Base-by-base conservation (phyloP, 805 yeast species). In the Blastobotrys terrestris region DNA sequence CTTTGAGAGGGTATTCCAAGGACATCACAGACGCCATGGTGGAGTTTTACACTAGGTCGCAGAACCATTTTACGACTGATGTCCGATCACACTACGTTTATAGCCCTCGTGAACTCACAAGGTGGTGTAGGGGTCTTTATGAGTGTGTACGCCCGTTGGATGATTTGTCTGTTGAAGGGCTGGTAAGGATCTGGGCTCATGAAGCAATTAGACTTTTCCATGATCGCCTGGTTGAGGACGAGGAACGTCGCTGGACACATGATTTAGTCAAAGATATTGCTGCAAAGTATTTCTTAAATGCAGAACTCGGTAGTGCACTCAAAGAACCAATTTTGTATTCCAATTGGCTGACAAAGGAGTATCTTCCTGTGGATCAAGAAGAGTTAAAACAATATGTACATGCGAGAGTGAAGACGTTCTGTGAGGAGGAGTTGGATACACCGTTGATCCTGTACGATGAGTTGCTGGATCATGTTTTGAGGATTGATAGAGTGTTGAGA, bases 51-150 rank as follows among this genome's bases (percentile, higher is more conserved):
- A 55, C 62, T 0, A 53, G 60, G 21, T 77, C 84, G 8, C 75
- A 70, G 44, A 45, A 54, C 0, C 55, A 61, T 1, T 80, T 86
- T 58, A 66, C 72, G 0, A 50, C 68, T 0, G 53, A 53, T 4
- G 54, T 59, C 0, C 79, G 75, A 31, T 69, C 78, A 1, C 92
- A 87, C 62, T 88, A 89, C 60, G 71, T 87, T 0, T 85, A 84
- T 63, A 84, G 95, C 19, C 98, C 98, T 0, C 80, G 98, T 65
- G 98, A 91, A 64, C 73, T 91, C 13, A 89, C 97, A 0, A 72
- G 98, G 53, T 88, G 96, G 95, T 73, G 80, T 1, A 75, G 85
- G 53, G 95, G 96, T n/a, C 67, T 91, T 1, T 74, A 79, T 46
- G 78, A 76, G 39, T 80, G 82, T 0, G 60, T 78, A 31, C 66